These are phyloP conservation scores for Hypericum androsaemum DNA, from an alignment of 345 rosid species.

Conservation along the genomic window DNA sequence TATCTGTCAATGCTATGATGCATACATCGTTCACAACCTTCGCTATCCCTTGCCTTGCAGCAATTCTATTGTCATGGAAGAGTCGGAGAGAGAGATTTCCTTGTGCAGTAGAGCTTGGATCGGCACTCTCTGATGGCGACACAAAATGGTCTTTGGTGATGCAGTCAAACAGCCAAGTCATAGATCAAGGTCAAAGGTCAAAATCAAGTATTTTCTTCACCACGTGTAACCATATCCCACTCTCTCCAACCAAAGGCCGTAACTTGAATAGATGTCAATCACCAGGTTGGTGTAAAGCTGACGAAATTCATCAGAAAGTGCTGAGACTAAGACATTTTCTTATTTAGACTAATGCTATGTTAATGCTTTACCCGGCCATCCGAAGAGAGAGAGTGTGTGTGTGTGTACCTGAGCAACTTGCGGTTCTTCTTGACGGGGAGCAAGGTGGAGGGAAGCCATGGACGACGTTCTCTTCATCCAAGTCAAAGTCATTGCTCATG, in stretches of 20 bases:
- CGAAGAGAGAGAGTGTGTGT: too few species aligned
- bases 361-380: too few species aligned
- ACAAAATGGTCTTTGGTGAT: conserved; percentile 9
- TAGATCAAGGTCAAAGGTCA: conserved; percentile 21
- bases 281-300: conserved; percentile 29
- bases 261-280: conserved; percentile 21
- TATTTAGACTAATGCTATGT: too few species aligned
- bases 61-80: conserved; percentile 15
- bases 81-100: conserved; percentile 23
- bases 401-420: too few species aligned
- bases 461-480: too few species aligned
- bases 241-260: conserved; percentile 49
- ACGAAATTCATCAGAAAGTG: too few species aligned
- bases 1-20: conserved; percentile 27
- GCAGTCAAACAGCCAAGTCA: conserved; percentile 32
- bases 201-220: conserved; percentile 28
- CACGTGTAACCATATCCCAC: conserved; percentile 14
- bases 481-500: too few species aligned
- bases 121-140: conserved; percentile 7
- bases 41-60: conserved; percentile 20
- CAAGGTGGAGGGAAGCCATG: too few species aligned
- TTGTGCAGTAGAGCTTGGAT: conserved; percentile 16
- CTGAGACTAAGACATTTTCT: too few species aligned
- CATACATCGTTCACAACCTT: conserved; percentile 24
- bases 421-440: too few species aligned